Evolutionary conservation across 2,329 filamentous ascomycete genomes (phyloP).

Genomic region (Colletotrichum cuscutae): DNA sequence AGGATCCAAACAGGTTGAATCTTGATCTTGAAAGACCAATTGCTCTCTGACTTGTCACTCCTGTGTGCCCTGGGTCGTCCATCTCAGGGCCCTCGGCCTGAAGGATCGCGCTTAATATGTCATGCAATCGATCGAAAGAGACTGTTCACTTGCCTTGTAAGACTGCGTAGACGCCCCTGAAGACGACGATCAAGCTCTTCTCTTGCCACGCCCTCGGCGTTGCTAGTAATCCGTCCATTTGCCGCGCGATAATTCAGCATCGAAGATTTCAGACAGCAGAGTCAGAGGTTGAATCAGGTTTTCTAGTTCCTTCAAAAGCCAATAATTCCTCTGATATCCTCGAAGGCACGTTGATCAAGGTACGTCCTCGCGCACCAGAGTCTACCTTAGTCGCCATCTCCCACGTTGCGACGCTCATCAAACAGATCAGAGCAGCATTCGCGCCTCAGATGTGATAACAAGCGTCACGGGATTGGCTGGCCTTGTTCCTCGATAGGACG

Average conservation of each 20-base stretch:
- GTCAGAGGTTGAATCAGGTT: neutral
- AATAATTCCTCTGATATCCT: neutral
- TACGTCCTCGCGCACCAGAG: neutral
- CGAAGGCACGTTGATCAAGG: neutral
- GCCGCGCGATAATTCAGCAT: neutral
- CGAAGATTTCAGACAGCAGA: neutral
- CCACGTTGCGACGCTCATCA: neutral
- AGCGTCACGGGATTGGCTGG: neutral
- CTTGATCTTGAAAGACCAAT: neutral
- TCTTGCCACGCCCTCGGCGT: neutral
- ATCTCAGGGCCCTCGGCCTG: neutral
- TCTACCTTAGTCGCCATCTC: neutral
- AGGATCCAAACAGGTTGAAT: neutral
- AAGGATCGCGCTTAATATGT: slow-evolving; percentile 5
- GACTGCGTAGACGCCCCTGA: neutral
- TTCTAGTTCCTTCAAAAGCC: neutral
- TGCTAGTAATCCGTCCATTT: neutral
- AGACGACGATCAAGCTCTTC: neutral
- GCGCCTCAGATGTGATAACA: neutral
- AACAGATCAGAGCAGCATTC: neutral
- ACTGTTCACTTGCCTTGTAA: neutral
- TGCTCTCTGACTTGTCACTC: no score
- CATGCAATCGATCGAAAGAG: neutral
- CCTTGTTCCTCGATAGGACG: neutral
- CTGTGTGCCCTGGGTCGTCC: neutral